Conservation (phyloP, 2,329 filamentous ascomycete species). For the Teratosphaeriaceae sp. region DNA sequence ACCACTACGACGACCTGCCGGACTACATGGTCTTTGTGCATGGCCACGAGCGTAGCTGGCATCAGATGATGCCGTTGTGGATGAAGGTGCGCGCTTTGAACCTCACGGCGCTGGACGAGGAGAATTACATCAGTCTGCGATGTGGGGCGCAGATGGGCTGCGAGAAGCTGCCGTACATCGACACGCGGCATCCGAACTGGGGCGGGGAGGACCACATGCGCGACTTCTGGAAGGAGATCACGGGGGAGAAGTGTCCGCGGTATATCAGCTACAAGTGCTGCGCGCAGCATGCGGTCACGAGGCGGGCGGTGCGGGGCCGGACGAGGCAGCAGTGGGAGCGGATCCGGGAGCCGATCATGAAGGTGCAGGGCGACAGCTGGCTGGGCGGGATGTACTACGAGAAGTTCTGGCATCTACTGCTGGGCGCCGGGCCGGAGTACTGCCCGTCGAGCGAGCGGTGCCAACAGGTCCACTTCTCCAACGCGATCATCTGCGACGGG, state of each 20-base stretch:
- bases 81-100: conserved; percentile 25
- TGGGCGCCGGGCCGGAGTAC: neutral
- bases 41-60: conserved; percentile 17
- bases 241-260: conserved; percentile 38
- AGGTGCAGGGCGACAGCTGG: neutral
- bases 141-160: conserved; percentile 44
- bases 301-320: conserved; percentile 19
- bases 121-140: conserved; percentile 44
- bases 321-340: conserved; percentile 31
- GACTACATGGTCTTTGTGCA: conserved; percentile 22
- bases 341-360: conserved; percentile 1
- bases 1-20: conserved; percentile 34
- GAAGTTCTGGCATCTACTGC: conserved; percentile 3
- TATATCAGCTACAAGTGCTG: conserved; percentile 18
- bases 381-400: conserved; percentile 1
- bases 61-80: conserved; percentile 10
- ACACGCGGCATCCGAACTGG: conserved; percentile 2
- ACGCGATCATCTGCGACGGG: conserved; percentile 2
- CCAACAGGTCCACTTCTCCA: conserved; percentile 1
- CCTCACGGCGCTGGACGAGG: conserved; percentile 31
- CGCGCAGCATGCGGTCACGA: conserved; percentile 28
- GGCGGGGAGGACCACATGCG: conserved; percentile 9
- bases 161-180: conserved; percentile 30
- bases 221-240: conserved; percentile 15
- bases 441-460: conserved; percentile 1